Conservation (phyloP, 2,329 filamentous ascomycete species). For the Phaeomoniella chlamydospora region DNA sequence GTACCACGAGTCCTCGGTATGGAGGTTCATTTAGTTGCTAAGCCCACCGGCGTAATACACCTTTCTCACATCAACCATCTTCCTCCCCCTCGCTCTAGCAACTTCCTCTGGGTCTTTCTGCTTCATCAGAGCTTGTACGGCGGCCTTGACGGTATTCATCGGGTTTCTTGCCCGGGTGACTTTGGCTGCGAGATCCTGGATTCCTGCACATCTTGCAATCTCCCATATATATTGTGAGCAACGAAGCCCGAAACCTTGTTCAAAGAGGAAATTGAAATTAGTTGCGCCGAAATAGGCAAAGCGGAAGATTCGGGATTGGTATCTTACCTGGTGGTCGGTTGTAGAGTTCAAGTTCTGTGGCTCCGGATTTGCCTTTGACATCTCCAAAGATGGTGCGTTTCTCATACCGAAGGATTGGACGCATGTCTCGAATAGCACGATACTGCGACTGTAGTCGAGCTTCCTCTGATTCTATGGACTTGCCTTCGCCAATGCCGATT, state of each 20-base stretch:
- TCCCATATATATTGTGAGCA: slow-evolving; percentile 88
- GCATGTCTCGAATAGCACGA: slow-evolving; percentile 80
- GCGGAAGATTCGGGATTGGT: slow-evolving; percentile 3
- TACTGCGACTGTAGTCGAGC: slow-evolving; percentile 60
- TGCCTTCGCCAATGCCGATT: slow-evolving; percentile 79
- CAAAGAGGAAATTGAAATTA: slow-evolving; percentile 1
- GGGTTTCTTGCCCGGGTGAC: slow-evolving; percentile 81
- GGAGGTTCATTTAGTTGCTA: too few species aligned
- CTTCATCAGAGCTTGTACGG: slow-evolving; percentile 65
- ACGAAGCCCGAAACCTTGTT: slow-evolving; percentile 81
- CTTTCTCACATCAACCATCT: slow-evolving; percentile 89
- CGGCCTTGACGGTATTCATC: slow-evolving; percentile 95
- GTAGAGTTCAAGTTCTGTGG: slow-evolving; percentile 70
- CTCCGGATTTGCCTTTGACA: slow-evolving; percentile 70
- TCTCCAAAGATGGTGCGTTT: slow-evolving; percentile 81
- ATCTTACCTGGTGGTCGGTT: slow-evolving; percentile 72
- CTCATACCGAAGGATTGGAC: slow-evolving; percentile 83
- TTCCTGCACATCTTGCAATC: slow-evolving; percentile 75
- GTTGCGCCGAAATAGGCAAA: too few species aligned
- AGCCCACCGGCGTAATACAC: slow-evolving; percentile 78
- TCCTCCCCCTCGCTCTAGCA: slow-evolving; percentile 78
- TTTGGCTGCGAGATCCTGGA: slow-evolving; percentile 70
- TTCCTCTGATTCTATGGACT: slow-evolving; percentile 58
- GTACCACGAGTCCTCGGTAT: too few species aligned
- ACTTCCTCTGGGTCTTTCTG: slow-evolving; percentile 84